Base-by-base conservation (phyloP, 148 eudicot species). In the Polygonum maritimum region DNA sequence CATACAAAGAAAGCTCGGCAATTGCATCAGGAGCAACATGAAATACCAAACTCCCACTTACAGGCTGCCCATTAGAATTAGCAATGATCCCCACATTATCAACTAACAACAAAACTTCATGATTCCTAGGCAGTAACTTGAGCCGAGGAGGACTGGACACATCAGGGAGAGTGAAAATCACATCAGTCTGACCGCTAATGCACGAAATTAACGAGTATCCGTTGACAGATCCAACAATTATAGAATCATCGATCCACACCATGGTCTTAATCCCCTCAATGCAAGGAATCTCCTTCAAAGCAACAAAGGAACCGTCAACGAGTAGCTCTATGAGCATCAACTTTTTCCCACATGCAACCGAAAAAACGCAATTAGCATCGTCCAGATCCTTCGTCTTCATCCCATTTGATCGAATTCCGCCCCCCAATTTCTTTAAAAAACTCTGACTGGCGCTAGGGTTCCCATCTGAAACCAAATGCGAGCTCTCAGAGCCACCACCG, bases 31-130 rank as follows among this genome's bases (percentile, higher is more conserved):
- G 99, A 80, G 88, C 82, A 67, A 81, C 86, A 80, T 79, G 78
- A 77, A 96, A 92, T 26, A 96, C 90, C 93, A 96, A 86, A 78
- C 93, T 96, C 3, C 99, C 98, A 71, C 98, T 91, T 65, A 89
- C 93, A 11, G 99, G 99, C 74, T 90, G 98, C 38, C 99, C 99
- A 19, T 79, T 82, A 52, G 83, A 55, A 87, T 92, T 84, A 63
- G 88, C 97, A 65, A 83, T 78, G 75, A 96, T 78, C 47, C 92
- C 99, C 22, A 88, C 94, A 79, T 92, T 96, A 77, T 96, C 99
- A 65, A 89, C 98, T 85, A 91, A 71, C 84, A 96, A 84, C 69
- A 96, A 78, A 77, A 91, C 89, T 80, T 84, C 85, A 65, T 83
- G 81, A 52, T 85, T 93, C 80, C 82, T 91, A 38, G 65, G 44